Base-by-base conservation (phyloP, 129 eudicot genomes). In the Chrysanthemum lavandulifolium region DNA sequence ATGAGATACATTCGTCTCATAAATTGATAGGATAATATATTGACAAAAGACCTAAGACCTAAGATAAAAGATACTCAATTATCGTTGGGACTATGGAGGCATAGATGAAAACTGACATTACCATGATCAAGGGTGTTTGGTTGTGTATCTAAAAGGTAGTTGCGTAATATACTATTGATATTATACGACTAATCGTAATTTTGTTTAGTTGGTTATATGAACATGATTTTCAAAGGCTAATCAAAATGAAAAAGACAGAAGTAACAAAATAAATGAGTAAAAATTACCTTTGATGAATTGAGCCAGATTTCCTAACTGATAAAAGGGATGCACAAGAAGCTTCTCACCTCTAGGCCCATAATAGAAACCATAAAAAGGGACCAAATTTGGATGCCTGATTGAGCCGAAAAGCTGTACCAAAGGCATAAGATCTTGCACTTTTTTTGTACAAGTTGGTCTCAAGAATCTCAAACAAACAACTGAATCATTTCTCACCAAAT, bases 311-410 rank as follows among this genome's bases (percentile, higher is more conserved):
- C 89, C 88, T 14, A 14, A 61, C 19, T 36, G 74, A 82, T 86
- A 85, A 75, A 84, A 95, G 16, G 97, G 97, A 85, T 84, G 86
- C 73, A 95, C 97, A 77, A 95, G 78, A 72, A 95, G 96, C 83
- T 90, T 95, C 79, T 95, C 99, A 55, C 96, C 99, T 77, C 95
- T 88, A 18, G 83, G 76, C 71, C 99, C 99, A 36, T 86, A 88
- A 86, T 86, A 95, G 65, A 95, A 89, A 15, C 96, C 97, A 73
- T 57, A 75, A 68, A 95, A 73, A 78, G 99, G 92, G 51, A 88
- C 95, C 87, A 91, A 88, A 88, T 95, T 91, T 13, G 89, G 87
- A 52, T 95, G 96, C 77, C 86, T 83, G 25, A 88, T 56, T 52
- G 88, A 76, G 71, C 99, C 99, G 78, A 91, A 19, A 29, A 82